Evolutionary conservation across 257 asterid species (phyloP), one percentile per base, ranked within the genome.

Genomic region (Penstemon eatonii): DNA sequence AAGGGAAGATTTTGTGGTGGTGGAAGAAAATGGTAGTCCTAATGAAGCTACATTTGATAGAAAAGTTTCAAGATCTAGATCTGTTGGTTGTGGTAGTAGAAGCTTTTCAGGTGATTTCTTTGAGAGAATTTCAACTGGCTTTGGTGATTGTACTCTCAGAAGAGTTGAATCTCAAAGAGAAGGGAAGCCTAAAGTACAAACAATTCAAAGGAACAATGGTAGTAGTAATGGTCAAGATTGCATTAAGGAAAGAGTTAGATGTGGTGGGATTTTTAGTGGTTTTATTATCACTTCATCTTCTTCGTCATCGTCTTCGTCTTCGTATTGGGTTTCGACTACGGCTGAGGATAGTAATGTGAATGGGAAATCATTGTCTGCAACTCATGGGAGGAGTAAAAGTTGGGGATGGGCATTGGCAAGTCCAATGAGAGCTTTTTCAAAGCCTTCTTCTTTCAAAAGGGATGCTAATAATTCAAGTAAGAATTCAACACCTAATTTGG

Each of bases 321-420:
- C 93, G 2, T 78, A 88, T 73, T 78, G 80, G 88, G 79, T 82
- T 63, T 82, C 89, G 1, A 78, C 92, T 46, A 81, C 87, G 0
- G 50, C 78, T 3, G 96, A 89, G 58, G 94, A 89, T 44, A 82
- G 77, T 38, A 83, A 84, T 56, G 63, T 46, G 63, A 74, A 71
- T 56, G 83, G 83, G 43, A 73, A 82, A 52, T 47, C 79, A 61
- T 42, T 55, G 7, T 8, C 79, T 3, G 65, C 82, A 39, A 51
- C 82, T 41, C 96, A 93, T 82, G 92, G 90, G 62, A 87, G 97
- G 83, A 90, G 82, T 71, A 94, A 65, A 80, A 94, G 96, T 67
- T 91, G 97, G 99, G 97, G 96, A 3, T 91, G 99, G 99, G 95
- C 95, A 70, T 83, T 94, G 67, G 97, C 99, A 3, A 90, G 97